Conservation (phyloP, 768 basidiomycete species). For the Kondoa subrosea region DNA sequence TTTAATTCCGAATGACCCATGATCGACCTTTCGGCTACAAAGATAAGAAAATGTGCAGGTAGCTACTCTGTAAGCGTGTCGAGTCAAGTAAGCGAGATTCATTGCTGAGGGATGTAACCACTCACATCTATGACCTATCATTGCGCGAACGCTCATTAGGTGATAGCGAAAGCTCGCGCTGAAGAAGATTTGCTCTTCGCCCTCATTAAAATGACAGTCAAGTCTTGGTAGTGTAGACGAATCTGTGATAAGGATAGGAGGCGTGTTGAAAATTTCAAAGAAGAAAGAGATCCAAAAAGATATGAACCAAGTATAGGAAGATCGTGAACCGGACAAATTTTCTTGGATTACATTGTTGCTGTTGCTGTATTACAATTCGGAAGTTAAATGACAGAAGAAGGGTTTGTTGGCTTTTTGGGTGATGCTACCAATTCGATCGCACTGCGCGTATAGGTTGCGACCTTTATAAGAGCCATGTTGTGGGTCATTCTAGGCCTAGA, state of each 20-base stretch:
- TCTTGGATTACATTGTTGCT: neutral
- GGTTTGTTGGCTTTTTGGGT: constrained; percentile 7
- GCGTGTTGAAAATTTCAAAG: neutral
- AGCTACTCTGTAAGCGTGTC: constrained; percentile 2
- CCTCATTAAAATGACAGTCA: neutral
- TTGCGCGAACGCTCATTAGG: neutral
- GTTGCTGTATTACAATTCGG: neutral
- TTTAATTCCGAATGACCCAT: too few species aligned
- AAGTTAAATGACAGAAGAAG: neutral
- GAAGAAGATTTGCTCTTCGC: neutral
- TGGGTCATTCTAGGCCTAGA: neutral
- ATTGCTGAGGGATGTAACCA: neutral
- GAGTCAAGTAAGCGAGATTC: neutral
- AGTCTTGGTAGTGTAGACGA: neutral
- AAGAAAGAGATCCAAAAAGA: neutral
- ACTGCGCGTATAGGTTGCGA: neutral
- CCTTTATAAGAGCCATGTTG: constrained; percentile 4
- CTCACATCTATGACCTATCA: constrained; percentile 4
- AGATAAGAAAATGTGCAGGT: neutral
- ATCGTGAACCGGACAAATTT: neutral
- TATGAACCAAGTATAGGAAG: neutral
- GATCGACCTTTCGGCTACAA: neutral
- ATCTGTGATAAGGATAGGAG: neutral
- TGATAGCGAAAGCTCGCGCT: constrained; percentile 10
- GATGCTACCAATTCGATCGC: neutral